Conservation (phyloP, 352 stramenopile genomes). For the Phytopythium oedochilum region DNA sequence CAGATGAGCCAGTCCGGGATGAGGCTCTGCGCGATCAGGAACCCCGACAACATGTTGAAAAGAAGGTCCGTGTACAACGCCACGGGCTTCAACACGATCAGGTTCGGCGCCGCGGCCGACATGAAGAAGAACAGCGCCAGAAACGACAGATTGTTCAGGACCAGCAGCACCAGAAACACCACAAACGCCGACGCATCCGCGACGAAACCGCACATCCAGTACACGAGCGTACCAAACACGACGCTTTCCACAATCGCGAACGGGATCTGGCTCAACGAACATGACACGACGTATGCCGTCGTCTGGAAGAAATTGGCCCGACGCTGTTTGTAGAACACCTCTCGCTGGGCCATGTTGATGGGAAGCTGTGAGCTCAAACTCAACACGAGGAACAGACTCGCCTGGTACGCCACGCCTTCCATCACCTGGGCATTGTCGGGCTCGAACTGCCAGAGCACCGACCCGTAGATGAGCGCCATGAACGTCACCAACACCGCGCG, state of each 20-base stretch:
- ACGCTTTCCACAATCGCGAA: constrained; percentile 41
- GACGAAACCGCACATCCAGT: constrained; percentile 25
- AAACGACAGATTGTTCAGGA: constrained; percentile 26
- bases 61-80: constrained; percentile 5
- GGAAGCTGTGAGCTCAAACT: constrained; percentile 56
- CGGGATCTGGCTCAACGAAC: constrained; percentile 18
- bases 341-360: constrained; percentile 45
- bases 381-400: constrained; percentile 59
- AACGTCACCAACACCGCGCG: constrained; percentile 24
- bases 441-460: constrained; percentile 20
- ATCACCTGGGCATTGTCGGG: constrained; percentile 14
- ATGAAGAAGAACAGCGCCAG: constrained; percentile 15
- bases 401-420: constrained; percentile 62
- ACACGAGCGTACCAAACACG: constrained; percentile 55
- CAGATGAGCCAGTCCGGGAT: constrained; percentile 13
- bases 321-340: constrained; percentile 70
- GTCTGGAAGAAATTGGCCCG: constrained; percentile 67
- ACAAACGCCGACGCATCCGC: constrained; percentile 31
- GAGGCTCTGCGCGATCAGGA: constrained; percentile 5
- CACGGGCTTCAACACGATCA: constrained; percentile 11
- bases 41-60: constrained; percentile 11
- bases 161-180: constrained; percentile 47
- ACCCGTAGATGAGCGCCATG: constrained; percentile 22
- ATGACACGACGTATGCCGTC: constrained; percentile 48
- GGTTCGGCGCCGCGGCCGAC: constrained; percentile 7